Evolutionary conservation across 345 rosid species (phyloP).

Genomic region (Eucalyptus tenuipes): DNA sequence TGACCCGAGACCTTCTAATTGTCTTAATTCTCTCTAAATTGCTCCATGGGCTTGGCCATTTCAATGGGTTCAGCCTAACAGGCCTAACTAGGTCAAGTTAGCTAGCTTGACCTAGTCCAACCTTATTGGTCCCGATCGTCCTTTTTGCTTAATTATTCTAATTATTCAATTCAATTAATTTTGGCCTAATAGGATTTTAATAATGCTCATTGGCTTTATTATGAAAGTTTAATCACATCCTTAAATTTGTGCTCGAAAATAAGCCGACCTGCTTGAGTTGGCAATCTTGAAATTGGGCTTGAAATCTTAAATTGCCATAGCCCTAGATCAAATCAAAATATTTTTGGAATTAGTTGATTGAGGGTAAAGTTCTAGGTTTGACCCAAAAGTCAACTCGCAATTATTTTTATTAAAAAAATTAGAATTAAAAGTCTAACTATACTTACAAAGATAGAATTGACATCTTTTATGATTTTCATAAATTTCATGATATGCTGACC

Average conservation of each 20-base stretch:
- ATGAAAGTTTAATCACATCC: too few species aligned
- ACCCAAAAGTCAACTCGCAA: background rate
- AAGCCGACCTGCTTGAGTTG: too few species aligned
- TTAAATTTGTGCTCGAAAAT: too few species aligned
- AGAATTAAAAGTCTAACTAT: background rate
- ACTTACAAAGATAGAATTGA: background rate
- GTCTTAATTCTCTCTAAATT: background rate
- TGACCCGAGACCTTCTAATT: background rate
- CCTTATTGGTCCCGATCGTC: background rate
- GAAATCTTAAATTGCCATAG: too few species aligned
- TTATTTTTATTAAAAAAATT: too few species aligned
- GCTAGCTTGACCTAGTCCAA: background rate
- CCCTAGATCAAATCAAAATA: background rate
- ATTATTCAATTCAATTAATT: too few species aligned
- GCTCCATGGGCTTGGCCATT: background rate
- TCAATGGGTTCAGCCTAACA: background rate
- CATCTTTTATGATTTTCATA: too few species aligned
- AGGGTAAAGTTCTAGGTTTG: background rate
- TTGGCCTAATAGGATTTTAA: too few species aligned
- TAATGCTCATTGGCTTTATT: too few species aligned
- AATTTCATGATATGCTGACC: background rate
- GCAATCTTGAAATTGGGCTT: too few species aligned
- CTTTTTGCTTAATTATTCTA: too few species aligned
- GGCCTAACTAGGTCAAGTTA: background rate
- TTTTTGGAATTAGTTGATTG: background rate